Evolutionary conservation across 2,329 filamentous ascomycete species (phyloP).

Genomic region (Venturia carpophila): DNA sequence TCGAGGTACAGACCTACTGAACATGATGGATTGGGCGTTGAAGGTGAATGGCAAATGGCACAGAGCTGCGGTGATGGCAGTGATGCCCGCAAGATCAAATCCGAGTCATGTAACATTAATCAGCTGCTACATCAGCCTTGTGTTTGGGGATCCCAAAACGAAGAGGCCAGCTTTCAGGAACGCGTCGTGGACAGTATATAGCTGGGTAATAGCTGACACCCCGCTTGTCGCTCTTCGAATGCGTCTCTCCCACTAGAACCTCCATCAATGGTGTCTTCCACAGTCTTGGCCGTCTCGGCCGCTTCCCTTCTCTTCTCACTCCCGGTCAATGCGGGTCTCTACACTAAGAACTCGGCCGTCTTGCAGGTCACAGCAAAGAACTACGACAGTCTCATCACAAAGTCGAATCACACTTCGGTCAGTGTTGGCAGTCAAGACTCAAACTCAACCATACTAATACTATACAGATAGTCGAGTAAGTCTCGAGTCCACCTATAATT

Average conservation of each 20-base stretch:
- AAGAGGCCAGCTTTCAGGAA: slow-evolving; percentile 16
- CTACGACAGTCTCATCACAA: slow-evolving; percentile 74
- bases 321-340: slow-evolving; percentile 61
- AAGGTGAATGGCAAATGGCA: too few relatives aligned
- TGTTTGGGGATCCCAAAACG: too few relatives aligned
- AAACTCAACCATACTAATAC: slow-evolving; percentile 17
- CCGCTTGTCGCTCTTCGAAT: background rate
- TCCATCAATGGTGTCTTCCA: slow-evolving; percentile 13
- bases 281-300: slow-evolving; percentile 32
- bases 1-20: slow-evolving; percentile 23
- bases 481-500: background rate
- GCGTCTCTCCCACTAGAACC: background rate
- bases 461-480: slow-evolving; percentile 35
- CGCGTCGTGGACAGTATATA: background rate
- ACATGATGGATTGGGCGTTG: slow-evolving; percentile 4
- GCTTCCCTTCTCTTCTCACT: slow-evolving; percentile 58
- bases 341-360: slow-evolving; percentile 80
- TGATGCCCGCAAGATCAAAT: too few relatives aligned
- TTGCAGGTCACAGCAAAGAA: slow-evolving; percentile 70
- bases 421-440: slow-evolving; percentile 28
- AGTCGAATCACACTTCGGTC: slow-evolving; percentile 89
- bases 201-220: background rate
- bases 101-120: background rate
- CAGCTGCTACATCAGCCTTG: background rate
- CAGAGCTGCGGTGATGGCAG: too few relatives aligned